Evolutionary conservation across 257 asterid species (phyloP).

Genomic region (Solanum pimpinellifolium): DNA sequence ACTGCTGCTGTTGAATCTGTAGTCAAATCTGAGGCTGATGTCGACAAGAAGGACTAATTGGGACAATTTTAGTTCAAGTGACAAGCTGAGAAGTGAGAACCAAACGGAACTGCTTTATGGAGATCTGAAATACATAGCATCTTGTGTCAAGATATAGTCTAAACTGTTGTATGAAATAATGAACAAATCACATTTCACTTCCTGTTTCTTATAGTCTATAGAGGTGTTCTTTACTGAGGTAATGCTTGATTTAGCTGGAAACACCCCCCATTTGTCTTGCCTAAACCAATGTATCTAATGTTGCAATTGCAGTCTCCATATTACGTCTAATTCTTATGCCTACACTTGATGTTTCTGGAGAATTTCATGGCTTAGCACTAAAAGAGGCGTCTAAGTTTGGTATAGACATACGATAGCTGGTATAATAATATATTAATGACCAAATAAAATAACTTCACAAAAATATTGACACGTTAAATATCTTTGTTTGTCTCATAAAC

Average conservation of each 20-base stretch:
- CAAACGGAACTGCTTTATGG: background rate
- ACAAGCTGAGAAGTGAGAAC: background rate
- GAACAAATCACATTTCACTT: background rate
- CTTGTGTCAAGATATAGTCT: background rate
- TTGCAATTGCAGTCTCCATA: background rate
- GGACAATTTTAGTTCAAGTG: background rate
- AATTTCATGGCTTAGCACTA: background rate
- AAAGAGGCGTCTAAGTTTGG: background rate
- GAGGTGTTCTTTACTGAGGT: background rate
- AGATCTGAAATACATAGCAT: background rate
- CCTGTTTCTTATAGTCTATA: background rate
- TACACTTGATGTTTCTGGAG: background rate
- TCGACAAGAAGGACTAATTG: slow-evolving; percentile 25
- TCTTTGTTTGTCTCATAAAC: no score
- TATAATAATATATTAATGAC: no score
- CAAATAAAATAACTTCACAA: no score
- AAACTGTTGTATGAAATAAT: background rate
- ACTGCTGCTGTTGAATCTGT: slow-evolving; percentile 9
- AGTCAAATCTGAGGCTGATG: slow-evolving; percentile 19
- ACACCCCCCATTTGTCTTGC: background rate
- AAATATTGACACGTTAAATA: background rate
- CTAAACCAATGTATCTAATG: background rate
- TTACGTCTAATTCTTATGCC: background rate
- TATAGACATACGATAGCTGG: background rate
- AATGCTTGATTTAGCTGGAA: background rate